Evolutionary conservation across 371 early-diverging fungal species (phyloP).

Genomic region (Encephalitozoon hellem): DNA sequence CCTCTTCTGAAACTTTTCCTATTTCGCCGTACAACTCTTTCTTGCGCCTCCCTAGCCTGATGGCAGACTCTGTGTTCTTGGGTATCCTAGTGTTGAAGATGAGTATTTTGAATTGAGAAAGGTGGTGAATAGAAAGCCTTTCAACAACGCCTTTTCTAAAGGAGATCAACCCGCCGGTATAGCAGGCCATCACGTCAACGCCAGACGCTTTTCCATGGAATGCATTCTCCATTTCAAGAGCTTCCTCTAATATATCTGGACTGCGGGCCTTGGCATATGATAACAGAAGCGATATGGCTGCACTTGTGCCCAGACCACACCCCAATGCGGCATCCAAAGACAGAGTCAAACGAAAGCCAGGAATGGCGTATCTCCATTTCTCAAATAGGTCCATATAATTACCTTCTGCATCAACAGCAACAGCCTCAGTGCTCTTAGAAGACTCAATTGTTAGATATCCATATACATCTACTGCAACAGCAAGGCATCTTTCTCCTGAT

Average conservation of each 20-base stretch:
- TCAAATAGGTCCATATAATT: not conserved
- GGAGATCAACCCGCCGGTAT: slow-evolving; percentile 21
- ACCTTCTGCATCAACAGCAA: not conserved
- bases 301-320: slow-evolving; percentile 40
- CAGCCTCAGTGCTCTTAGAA: not conserved
- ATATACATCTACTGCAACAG: slow-evolving; percentile 21
- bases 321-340: not conserved
- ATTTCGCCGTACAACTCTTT: slow-evolving; percentile 18
- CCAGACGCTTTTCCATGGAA: slow-evolving; percentile 46
- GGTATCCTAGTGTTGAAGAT: slow-evolving; percentile 26
- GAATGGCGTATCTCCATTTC: not conserved
- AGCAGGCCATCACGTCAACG: slow-evolving; percentile 12
- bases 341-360: not conserved
- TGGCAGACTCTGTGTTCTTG: not conserved
- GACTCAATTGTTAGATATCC: not conserved
- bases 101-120: slow-evolving; percentile 26
- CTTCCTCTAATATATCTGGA: not conserved
- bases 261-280: not conserved
- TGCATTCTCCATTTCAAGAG: slow-evolving; percentile 10
- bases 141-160: slow-evolving; percentile 16
- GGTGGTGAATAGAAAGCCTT: not conserved
- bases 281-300: slow-evolving; percentile 18
- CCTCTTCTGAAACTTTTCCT: slow-evolving; percentile 23
- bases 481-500: slow-evolving; percentile 24
- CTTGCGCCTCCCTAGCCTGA: not conserved